Evolutionary conservation across 495 filamentous ascomycete species (phyloP).

Genomic region (Penicillium psychrofluorescens): DNA sequence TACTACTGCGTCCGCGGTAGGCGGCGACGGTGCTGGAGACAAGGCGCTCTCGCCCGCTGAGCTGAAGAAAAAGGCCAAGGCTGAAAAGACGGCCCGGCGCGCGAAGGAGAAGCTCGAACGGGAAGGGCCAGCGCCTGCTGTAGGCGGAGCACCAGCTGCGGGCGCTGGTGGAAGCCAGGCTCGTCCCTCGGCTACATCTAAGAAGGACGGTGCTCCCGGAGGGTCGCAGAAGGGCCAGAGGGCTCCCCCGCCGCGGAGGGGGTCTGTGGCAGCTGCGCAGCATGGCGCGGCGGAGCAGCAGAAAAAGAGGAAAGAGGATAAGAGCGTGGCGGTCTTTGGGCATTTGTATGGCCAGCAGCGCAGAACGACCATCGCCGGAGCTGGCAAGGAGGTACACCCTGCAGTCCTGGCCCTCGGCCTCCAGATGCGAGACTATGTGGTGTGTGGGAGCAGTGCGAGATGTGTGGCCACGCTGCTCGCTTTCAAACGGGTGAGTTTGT

Average conservation of each 20-base stretch:
- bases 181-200: constrained; percentile 27
- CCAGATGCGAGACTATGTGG: constrained; percentile 81
- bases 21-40: constrained; percentile 11
- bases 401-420: constrained; percentile 78
- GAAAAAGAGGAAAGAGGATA: constrained; percentile 53
- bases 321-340: constrained; percentile 72
- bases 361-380: constrained; percentile 64
- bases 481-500: constrained; percentile 68
- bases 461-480: constrained; percentile 81
- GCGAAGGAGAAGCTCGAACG: constrained; percentile 50
- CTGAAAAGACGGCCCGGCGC: constrained; percentile 68
- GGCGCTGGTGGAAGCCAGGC: constrained; percentile 13
- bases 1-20: constrained; percentile 6
- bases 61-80: constrained; percentile 70
- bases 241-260: constrained; percentile 23
- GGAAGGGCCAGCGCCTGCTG: constrained; percentile 12
- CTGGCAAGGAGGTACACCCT: constrained; percentile 84
- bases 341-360: constrained; percentile 73
- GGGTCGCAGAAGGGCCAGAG: constrained; percentile 31
- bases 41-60: constrained; percentile 57
- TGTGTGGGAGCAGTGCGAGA: constrained; percentile 85
- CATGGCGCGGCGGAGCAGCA: constrained; percentile 18
- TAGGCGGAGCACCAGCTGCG: constrained; percentile 4
- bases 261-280: constrained; percentile 36
- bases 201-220: constrained; percentile 35